These are phyloP conservation scores for Beta corolliflora DNA, from an alignment of 179 eudicot species.

Conservation along the genomic window DNA sequence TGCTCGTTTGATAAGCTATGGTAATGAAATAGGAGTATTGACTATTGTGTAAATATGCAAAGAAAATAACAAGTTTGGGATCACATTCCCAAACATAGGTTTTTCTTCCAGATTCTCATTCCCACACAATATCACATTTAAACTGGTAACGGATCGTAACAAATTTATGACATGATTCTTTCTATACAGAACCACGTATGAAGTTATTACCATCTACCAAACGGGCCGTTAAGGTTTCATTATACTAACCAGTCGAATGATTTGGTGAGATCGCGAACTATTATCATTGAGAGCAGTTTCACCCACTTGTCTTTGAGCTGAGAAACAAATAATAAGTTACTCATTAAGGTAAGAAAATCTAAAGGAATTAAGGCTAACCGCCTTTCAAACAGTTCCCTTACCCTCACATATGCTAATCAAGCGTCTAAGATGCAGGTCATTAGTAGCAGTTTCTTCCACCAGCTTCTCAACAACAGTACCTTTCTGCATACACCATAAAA, in stretches of 20 bases:
- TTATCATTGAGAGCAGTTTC: constrained; percentile 93
- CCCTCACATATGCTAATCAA: constrained; percentile 91
- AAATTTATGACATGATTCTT: no score
- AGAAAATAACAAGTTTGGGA: no score
- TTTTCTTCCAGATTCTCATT: no score
- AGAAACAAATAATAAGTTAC: background rate
- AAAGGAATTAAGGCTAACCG: background rate
- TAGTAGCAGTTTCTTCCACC: constrained; percentile 82
- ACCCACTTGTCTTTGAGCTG: constrained; percentile 98
- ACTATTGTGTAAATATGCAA: no score
- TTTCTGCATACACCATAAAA: constrained; percentile 52
- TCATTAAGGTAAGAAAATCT: constrained; percentile 3
- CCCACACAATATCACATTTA: no score
- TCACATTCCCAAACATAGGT: no score
- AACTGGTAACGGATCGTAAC: no score
- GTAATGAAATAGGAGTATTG: no score
- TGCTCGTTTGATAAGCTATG: no score
- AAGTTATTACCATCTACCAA: no score
- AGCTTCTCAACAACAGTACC: constrained; percentile 96
- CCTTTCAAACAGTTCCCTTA: constrained; percentile 28
- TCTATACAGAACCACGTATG: no score
- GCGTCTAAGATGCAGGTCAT: constrained; percentile 67
- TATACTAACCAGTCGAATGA: constrained; percentile 77
- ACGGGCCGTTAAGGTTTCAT: background rate
- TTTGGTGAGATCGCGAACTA: constrained; percentile 96